Conservation (phyloP, 139 green algal genomes). For the Coelastrella sp. region DNA sequence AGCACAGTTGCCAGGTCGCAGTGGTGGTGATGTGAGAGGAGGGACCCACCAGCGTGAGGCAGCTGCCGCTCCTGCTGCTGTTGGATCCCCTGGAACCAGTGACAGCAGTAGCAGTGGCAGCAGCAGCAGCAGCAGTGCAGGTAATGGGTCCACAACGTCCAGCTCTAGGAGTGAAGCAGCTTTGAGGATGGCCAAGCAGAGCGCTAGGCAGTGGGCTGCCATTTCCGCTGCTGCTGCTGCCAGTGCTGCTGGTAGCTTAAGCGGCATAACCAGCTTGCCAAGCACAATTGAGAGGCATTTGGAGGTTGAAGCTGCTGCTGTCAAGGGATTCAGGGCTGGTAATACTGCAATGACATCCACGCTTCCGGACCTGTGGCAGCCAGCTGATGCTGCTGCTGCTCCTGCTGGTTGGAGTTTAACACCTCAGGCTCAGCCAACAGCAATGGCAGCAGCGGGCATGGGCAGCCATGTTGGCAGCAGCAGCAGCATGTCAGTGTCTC, state of each 20-base stretch:
- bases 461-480: not conserved
- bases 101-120: not conserved
- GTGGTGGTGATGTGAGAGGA: not conserved
- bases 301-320: conserved; percentile 4
- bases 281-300: conserved; percentile 20
- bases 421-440: no score
- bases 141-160: not conserved
- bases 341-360: no score
- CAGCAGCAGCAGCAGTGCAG: not conserved
- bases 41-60: not conserved
- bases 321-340: no score
- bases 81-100: not conserved
- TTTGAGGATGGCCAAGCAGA: conserved; percentile 14
- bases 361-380: not conserved
- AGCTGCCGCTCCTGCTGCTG: not conserved
- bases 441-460: not conserved
- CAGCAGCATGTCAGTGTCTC: not conserved
- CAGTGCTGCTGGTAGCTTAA: not conserved
- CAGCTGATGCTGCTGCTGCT: not conserved
- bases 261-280: not conserved
- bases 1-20: not conserved
- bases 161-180: conserved; percentile 9
- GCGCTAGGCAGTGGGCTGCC: conserved; percentile 9
- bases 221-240: conserved; percentile 1
- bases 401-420: not conserved